A percentile compares a stretch with the other conserved stretches of the same genome.
Evolutionary conservation across 169 alveolate genomes (phyloP).

Genomic region (Perkinsus olseni): DNA sequence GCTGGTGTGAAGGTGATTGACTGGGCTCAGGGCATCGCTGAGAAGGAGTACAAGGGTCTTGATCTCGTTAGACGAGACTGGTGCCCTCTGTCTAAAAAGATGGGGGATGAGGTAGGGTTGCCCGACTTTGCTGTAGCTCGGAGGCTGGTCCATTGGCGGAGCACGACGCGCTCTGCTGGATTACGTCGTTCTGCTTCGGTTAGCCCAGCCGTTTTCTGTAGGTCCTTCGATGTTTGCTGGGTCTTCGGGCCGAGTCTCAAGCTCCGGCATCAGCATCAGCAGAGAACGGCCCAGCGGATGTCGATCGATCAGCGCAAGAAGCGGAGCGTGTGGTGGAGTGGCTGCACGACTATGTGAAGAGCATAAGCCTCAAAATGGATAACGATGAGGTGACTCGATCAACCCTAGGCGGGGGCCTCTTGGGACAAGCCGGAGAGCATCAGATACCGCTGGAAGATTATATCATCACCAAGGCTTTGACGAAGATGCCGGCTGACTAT

Average conservation of each 20-base stretch:
- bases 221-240: neutral
- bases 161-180: too few species aligned
- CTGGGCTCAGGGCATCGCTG: slow-evolving; percentile 45
- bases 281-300: neutral
- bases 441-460: slow-evolving; percentile 68
- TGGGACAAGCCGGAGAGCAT: neutral
- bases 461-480: slow-evolving; percentile 84
- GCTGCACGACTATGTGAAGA: slow-evolving; percentile 69
- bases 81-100: slow-evolving; percentile 83
- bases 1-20: slow-evolving; percentile 48
- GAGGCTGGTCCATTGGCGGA: too few species aligned
- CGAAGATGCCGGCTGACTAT: slow-evolving; percentile 83
- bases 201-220: too few species aligned
- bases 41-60: slow-evolving; percentile 91
- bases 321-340: slow-evolving; percentile 57
- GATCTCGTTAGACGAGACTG: slow-evolving; percentile 97
- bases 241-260: neutral
- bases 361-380: slow-evolving; percentile 56
- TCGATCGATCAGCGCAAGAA: neutral
- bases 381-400: slow-evolving; percentile 40
- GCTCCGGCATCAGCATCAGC: neutral
- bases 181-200: too few species aligned
- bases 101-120: slow-evolving; percentile 57
- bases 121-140: too few species aligned
- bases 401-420: neutral